phyloP scores from a whole-genome alignment of 257 asterid species.

The Osmanthus fragrans region DNA sequence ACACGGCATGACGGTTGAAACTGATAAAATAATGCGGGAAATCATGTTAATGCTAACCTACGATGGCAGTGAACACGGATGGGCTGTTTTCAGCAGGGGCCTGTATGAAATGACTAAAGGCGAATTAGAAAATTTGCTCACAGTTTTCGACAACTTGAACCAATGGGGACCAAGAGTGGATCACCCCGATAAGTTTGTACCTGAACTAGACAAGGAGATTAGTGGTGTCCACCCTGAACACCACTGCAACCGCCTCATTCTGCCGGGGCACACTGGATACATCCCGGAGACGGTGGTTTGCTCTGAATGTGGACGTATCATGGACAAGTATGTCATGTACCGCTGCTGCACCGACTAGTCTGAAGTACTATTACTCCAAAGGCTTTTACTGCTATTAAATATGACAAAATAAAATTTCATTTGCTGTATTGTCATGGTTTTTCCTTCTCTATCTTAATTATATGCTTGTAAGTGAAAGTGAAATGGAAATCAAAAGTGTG shows the following conservation, averaged over 20 bases:
- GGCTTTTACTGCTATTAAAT: neutral
- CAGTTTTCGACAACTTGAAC: slow-evolving; percentile 35
- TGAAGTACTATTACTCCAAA: neutral
- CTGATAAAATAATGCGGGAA: slow-evolving; percentile 65
- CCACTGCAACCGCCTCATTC: slow-evolving; percentile 74
- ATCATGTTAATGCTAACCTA: slow-evolving; percentile 57
- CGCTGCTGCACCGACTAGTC: slow-evolving; percentile 77
- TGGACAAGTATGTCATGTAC: slow-evolving; percentile 87
- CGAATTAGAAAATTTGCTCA: slow-evolving; percentile 41
- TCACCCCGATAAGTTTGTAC: slow-evolving; percentile 50
- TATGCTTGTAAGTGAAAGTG: too few species aligned
- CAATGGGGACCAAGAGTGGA: slow-evolving; percentile 52
- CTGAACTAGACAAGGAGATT: slow-evolving; percentile 46
- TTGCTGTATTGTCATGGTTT: neutral
- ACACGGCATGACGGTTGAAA: slow-evolving; percentile 53
- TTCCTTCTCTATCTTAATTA: neutral
- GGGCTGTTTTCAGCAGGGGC: slow-evolving; percentile 83
- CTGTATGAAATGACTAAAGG: slow-evolving; percentile 56
- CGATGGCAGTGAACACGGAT: slow-evolving; percentile 74
- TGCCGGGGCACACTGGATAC: slow-evolving; percentile 60
- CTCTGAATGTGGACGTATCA: slow-evolving; percentile 68
- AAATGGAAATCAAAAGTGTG: too few species aligned
- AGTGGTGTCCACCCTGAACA: slow-evolving; percentile 52
- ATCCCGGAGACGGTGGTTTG: slow-evolving; percentile 72
- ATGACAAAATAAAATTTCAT: neutral